phyloP scores from a whole-genome alignment of 192 early-diverging fungal species.

The Lunasporangiospora selenospora region DNA sequence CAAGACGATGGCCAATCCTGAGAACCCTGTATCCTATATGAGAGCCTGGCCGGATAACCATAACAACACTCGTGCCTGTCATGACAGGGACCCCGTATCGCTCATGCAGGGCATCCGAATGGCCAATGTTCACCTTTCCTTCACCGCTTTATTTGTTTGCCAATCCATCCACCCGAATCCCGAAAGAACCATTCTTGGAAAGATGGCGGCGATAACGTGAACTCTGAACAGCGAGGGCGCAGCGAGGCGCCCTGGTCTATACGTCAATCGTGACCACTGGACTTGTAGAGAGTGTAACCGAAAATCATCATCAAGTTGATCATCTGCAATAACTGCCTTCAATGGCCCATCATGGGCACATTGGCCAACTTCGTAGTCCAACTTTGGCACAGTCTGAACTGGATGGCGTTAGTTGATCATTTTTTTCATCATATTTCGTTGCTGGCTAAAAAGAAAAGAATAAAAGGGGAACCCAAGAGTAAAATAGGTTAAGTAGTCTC shows the following conservation, averaged over 20 bases:
- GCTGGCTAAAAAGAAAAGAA: constrained; percentile 4
- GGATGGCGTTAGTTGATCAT: constrained; percentile 28
- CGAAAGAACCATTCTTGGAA: constrained; percentile 4
- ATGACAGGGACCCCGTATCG: constrained; percentile 33
- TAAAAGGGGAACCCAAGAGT: not conserved
- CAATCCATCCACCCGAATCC: constrained; percentile 22
- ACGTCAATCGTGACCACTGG: constrained; percentile 24
- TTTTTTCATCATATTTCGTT: constrained; percentile 24
- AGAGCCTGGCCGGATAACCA: constrained; percentile 40
- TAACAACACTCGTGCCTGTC: constrained; percentile 18
- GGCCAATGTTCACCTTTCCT: constrained; percentile 15
- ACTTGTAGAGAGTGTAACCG: constrained; percentile 22
- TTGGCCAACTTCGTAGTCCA: constrained; percentile 28
- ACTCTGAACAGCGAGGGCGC: constrained; percentile 14
- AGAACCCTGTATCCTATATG: constrained; percentile 35
- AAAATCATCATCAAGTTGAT: not conserved
- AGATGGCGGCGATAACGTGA: constrained; percentile 24
- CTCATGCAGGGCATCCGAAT: constrained; percentile 8
- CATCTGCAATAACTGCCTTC: constrained; percentile 1
- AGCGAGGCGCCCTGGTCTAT: not conserved
- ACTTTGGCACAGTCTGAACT: constrained; percentile 8
- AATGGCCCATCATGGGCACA: constrained; percentile 41
- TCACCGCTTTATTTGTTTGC: constrained; percentile 9
- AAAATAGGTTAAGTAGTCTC: not conserved
- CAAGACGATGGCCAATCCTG: constrained; percentile 20